These are phyloP conservation scores for Irpex sp. DNA, from an alignment of 1,284 basidiomycete species.

Conservation along the genomic window DNA sequence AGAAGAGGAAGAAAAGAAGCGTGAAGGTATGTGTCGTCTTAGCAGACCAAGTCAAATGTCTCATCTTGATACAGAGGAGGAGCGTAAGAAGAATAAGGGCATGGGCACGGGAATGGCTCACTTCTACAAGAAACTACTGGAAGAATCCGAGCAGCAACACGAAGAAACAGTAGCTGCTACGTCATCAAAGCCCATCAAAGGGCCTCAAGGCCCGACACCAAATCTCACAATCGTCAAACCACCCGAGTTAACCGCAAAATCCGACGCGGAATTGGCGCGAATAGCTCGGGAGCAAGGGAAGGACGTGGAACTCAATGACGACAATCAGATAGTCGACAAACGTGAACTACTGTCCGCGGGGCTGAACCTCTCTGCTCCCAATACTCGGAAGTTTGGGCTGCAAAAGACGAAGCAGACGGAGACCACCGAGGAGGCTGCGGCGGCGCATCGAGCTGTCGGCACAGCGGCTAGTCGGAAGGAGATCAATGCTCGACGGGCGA, in stretches of 20 bases:
- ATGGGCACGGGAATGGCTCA: conserved; percentile 75
- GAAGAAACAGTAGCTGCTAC: conserved; percentile 81
- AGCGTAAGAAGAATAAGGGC: conserved; percentile 57
- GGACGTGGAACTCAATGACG: conserved; percentile 95
- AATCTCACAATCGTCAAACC: conserved; percentile 75
- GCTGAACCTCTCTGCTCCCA: conserved; percentile 83
- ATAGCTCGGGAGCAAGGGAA: conserved; percentile 72
- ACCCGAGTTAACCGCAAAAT: conserved; percentile 49
- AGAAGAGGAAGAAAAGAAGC: conserved; percentile 85
- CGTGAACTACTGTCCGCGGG: conserved; percentile 89
- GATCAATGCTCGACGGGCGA: conserved; percentile 74
- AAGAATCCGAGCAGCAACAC: conserved; percentile 79
- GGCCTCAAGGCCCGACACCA: conserved; percentile 54
- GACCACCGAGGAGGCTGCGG: conserved; percentile 29
- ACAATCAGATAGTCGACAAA: conserved; percentile 96
- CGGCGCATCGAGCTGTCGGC: conserved; percentile 72
- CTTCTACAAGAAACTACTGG: conserved; percentile 83
- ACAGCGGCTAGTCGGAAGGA: conserved; percentile 75
- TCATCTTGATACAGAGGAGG: conserved; percentile 40
- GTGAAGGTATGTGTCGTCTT: conserved; percentile 66
- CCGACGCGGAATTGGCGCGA: conserved; percentile 71
- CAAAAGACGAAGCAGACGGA: conserved; percentile 22
- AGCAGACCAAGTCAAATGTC: not conserved
- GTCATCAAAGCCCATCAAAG: conserved; percentile 48
- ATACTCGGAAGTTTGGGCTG: conserved; percentile 62